phyloP scores from a whole-genome alignment of 1,139 yeast genomes.

The Williopsis jadinii region DNA sequence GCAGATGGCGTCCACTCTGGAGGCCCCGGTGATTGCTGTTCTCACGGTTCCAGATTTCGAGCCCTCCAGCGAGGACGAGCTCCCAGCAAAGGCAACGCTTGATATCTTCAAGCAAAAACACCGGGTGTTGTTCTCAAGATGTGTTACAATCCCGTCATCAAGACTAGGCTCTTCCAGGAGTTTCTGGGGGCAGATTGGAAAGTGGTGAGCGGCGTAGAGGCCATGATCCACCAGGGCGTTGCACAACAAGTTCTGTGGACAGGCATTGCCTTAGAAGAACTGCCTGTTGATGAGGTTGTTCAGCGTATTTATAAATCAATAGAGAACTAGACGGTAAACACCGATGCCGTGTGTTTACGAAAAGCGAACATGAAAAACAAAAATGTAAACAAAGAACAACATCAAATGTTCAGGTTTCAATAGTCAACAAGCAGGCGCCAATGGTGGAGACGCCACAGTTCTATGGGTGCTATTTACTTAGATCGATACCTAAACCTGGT shows the following conservation, averaged over 20 bases:
- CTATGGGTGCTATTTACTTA: slow-evolving; percentile 11
- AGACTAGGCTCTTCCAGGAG: slow-evolving; percentile 13
- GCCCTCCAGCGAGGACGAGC: slow-evolving; percentile 12
- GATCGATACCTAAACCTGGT: slow-evolving; percentile 11
- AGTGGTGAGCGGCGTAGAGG: slow-evolving; percentile 20
- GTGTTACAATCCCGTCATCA: slow-evolving; percentile 20
- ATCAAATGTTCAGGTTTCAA: too few species aligned
- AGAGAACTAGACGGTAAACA: neutral
- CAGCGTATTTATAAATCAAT: slow-evolving; percentile 8
- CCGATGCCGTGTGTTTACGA: too few species aligned
- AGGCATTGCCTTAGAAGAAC: slow-evolving; percentile 12
- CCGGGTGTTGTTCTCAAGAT: slow-evolving; percentile 20
- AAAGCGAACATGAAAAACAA: too few species aligned
- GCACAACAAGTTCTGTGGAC: slow-evolving; percentile 21
- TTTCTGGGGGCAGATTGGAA: slow-evolving; percentile 13
- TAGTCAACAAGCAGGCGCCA: too few species aligned
- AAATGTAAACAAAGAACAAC: too few species aligned
- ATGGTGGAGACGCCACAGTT: slow-evolving; percentile 6
- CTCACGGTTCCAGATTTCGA: slow-evolving; percentile 20
- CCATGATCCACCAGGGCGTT: slow-evolving; percentile 22
- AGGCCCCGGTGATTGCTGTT: slow-evolving; percentile 15
- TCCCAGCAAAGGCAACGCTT: slow-evolving; percentile 15
- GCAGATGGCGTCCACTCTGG: slow-evolving; percentile 12
- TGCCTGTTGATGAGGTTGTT: slow-evolving; percentile 14
- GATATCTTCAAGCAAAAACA: slow-evolving; percentile 12